Evolutionary conservation across 768 basidiomycete species (phyloP).

Genomic region (Rhodotorula graminis): DNA sequence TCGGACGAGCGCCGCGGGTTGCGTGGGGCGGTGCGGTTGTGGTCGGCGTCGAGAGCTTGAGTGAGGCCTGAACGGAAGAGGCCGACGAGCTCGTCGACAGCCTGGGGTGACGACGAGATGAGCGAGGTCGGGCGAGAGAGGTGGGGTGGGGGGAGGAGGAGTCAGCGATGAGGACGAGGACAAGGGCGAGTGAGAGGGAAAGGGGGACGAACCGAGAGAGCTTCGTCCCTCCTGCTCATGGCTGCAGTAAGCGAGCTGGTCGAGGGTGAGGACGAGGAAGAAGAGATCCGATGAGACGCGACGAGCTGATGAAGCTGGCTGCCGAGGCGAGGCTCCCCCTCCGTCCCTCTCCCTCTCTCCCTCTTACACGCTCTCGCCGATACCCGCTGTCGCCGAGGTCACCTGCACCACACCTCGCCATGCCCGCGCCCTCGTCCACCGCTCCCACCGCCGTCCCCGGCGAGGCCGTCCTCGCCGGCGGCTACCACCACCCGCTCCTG

Average conservation of each 20-base stretch:
- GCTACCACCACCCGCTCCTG: slow-evolving; percentile 84
- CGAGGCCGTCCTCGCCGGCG: slow-evolving; percentile 56
- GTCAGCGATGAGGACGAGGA: background rate
- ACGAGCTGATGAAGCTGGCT: too few species aligned
- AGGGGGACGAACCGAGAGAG: background rate
- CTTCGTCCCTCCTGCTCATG: slow-evolving; percentile 20
- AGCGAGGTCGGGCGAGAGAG: background rate
- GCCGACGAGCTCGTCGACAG: slow-evolving; percentile 11
- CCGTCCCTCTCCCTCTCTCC: too few species aligned
- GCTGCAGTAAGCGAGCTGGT: background rate
- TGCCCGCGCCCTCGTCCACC: background rate
- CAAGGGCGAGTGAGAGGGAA: background rate
- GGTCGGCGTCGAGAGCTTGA: background rate
- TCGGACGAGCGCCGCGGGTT: background rate
- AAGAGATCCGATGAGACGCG: too few species aligned
- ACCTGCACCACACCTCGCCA: background rate
- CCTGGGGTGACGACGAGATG: background rate
- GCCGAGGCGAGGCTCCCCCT: too few species aligned
- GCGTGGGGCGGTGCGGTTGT: background rate
- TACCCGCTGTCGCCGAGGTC: too few species aligned
- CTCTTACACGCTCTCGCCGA: too few species aligned
- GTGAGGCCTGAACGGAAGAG: slow-evolving; percentile 6
- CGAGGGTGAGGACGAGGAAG: too few species aligned
- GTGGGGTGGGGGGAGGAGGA: background rate
- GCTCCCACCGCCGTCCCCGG: slow-evolving; percentile 12